Base-by-base conservation (phyloP, 1,139 yeast species). In the Geotrichum phurueaensis region DNA sequence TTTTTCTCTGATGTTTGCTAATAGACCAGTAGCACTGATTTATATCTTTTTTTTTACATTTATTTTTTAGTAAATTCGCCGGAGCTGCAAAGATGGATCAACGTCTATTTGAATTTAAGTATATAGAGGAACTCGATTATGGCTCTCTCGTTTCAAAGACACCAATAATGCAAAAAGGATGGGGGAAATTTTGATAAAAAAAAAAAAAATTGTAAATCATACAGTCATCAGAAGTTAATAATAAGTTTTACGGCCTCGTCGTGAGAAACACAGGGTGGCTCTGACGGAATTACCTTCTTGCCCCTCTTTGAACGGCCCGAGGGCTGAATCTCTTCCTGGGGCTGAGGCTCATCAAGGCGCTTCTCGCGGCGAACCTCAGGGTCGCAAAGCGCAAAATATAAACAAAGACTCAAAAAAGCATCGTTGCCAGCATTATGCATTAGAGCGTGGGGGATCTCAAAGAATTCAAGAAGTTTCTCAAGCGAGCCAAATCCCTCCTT, bases 341-440 rank as follows among this genome's bases (percentile, higher is more conserved):
- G 27, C 12, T 20, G 18, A 6, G 20, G 45, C 29, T 45, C 45
- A 60, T 78, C 80, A 43, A 77, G 59, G 13, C 65, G 65, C 25
- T 66, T 63, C 43, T 64, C 67, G 18, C 60, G 65, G 64, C 89
- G 74, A 22, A 76, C 75, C 27, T 72, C 73, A 0, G 88, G 87
- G 68, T 86, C 89, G 50, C 82, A 74, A 61, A 85, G 69, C 57
- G 78, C 77, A 69, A 85, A 67, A 31, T 84, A 80, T 43, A 84
- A 73, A 33, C 81, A 64, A 56, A 87, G 71, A 0, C 95, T 87
- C 66, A 81, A 86, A 68, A 85, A 85, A 1, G 95, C 85, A 71
- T 89, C 96, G 69, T 89, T 89, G n/a, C 88, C 92, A 1, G 92
- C 96, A 69, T 89, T 89, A 69, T 88, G 96, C 55, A 87, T 73